phyloP scores from a whole-genome alignment of 2,329 filamentous ascomycete species.

The Cercospora zeina region DNA sequence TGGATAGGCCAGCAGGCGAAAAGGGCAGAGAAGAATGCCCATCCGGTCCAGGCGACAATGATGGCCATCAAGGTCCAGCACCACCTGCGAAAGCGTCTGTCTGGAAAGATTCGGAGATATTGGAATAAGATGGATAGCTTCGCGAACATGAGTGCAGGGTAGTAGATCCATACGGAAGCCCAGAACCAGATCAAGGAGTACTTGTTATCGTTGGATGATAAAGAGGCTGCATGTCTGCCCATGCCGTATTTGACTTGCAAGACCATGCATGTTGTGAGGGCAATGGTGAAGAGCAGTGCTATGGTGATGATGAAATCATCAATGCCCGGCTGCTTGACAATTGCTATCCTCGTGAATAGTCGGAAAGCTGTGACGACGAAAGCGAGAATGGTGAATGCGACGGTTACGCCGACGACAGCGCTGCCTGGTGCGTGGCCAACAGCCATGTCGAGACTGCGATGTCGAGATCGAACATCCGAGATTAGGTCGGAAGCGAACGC shows the following conservation, averaged over 20 bases:
- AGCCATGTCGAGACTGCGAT: slow-evolving; percentile 15
- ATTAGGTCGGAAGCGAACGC: neutral
- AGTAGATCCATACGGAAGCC: slow-evolving; percentile 33
- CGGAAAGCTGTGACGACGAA: slow-evolving; percentile 27
- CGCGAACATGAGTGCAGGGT: slow-evolving; percentile 33
- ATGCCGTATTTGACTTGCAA: slow-evolving; percentile 36
- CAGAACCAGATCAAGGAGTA: slow-evolving; percentile 33
- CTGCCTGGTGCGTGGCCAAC: slow-evolving; percentile 33
- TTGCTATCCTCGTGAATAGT: slow-evolving; percentile 28
- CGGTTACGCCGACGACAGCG: slow-evolving; percentile 33
- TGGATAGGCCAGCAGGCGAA: slow-evolving; percentile 38
- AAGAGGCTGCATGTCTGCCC: slow-evolving; percentile 30
- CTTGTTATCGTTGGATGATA: slow-evolving; percentile 25
- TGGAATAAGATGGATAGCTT: slow-evolving; percentile 42
- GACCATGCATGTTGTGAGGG: slow-evolving; percentile 29
- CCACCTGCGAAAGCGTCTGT: slow-evolving; percentile 31
- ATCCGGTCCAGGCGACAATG: slow-evolving; percentile 35
- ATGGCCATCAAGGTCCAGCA: slow-evolving; percentile 35
- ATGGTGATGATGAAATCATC: slow-evolving; percentile 33
- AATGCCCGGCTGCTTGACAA: slow-evolving; percentile 32
- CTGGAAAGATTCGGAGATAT: slow-evolving; percentile 41
- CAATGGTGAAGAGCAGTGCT: slow-evolving; percentile 24
- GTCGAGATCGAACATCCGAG: neutral
- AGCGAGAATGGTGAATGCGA: slow-evolving; percentile 33
- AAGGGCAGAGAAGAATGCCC: slow-evolving; percentile 36